These are phyloP conservation scores for Rhynchospora pubera DNA, from an alignment of 176 grass and related monocot species.

Conservation along the genomic window DNA sequence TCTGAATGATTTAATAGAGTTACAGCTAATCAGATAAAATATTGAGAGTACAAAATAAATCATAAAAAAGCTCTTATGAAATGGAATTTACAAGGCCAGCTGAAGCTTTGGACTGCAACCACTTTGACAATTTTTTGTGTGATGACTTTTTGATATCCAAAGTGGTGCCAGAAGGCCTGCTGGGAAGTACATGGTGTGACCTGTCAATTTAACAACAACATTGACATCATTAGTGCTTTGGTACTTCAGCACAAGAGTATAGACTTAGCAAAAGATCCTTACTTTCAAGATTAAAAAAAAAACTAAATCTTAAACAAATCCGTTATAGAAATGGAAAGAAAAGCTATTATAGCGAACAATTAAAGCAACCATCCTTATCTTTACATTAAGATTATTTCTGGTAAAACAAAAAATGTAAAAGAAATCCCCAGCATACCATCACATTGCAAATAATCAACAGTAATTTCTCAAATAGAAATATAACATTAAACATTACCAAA, in stretches of 20 bases:
- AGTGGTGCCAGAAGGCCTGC: constrained; percentile 74
- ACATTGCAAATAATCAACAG: background rate
- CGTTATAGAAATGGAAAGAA: background rate
- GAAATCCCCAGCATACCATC: background rate
- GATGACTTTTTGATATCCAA: constrained; percentile 94
- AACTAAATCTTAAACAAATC: background rate
- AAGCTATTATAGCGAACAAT: background rate
- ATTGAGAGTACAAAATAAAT: background rate
- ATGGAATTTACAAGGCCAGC: constrained; percentile 55
- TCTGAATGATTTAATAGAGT: constrained; percentile 30
- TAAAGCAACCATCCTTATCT: background rate
- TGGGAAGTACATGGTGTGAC: constrained; percentile 82
- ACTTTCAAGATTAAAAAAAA: background rate
- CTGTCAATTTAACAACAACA: constrained; percentile 29
- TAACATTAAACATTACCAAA: constrained; percentile 6
- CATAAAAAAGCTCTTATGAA: background rate
- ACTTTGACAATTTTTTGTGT: constrained; percentile 90
- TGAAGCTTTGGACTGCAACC: constrained; percentile 86
- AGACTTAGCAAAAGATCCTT: background rate
- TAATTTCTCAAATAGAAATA: background rate
- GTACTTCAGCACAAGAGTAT: background rate
- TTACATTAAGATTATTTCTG: background rate
- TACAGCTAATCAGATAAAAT: background rate
- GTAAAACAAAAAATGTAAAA: background rate
- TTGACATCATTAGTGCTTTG: background rate